Conservation (phyloP, 129 eudicot species). For the Centrapalus pauciflorus region DNA sequence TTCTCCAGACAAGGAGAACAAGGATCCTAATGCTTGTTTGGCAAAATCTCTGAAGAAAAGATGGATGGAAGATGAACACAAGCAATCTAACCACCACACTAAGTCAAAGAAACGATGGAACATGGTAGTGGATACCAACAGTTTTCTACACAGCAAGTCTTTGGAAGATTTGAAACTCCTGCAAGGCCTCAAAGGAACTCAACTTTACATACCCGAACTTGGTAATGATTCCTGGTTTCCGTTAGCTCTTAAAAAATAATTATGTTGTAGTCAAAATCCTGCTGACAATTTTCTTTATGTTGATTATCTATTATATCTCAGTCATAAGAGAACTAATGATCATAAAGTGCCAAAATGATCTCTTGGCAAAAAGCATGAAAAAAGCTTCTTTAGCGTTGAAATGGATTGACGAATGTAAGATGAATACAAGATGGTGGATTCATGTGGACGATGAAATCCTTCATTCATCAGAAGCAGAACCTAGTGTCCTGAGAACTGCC, state of each 20-base stretch:
- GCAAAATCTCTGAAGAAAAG: slow-evolving; percentile 34
- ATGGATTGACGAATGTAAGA: slow-evolving; percentile 73
- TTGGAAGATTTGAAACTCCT: slow-evolving; percentile 72
- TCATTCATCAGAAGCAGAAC: slow-evolving; percentile 43
- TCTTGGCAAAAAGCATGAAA: slow-evolving; percentile 47
- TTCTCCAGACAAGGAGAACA: slow-evolving; percentile 74
- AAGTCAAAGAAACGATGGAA: slow-evolving; percentile 58
- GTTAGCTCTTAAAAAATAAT: background rate
- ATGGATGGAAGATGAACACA: slow-evolving; percentile 28
- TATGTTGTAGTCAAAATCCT: background rate
- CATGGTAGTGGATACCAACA: slow-evolving; percentile 66
- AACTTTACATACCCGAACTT: slow-evolving; percentile 61
- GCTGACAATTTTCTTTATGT: slow-evolving; percentile 9
- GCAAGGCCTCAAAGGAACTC: slow-evolving; percentile 76
- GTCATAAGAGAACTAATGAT: slow-evolving; percentile 67
- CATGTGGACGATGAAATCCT: slow-evolving; percentile 52
- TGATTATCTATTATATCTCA: slow-evolving; percentile 29
- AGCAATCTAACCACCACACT: slow-evolving; percentile 8
- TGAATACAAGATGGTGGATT: slow-evolving; percentile 70
- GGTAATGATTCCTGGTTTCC: slow-evolving; percentile 38
- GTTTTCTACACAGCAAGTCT: slow-evolving; percentile 58
- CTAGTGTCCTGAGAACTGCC: slow-evolving; percentile 63
- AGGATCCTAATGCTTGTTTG: slow-evolving; percentile 34
- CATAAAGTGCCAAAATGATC: slow-evolving; percentile 46
- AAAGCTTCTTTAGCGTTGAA: slow-evolving; percentile 58